phyloP scores from a whole-genome alignment of 2,329 filamentous ascomycete species.

The Beauveria sp. region DNA sequence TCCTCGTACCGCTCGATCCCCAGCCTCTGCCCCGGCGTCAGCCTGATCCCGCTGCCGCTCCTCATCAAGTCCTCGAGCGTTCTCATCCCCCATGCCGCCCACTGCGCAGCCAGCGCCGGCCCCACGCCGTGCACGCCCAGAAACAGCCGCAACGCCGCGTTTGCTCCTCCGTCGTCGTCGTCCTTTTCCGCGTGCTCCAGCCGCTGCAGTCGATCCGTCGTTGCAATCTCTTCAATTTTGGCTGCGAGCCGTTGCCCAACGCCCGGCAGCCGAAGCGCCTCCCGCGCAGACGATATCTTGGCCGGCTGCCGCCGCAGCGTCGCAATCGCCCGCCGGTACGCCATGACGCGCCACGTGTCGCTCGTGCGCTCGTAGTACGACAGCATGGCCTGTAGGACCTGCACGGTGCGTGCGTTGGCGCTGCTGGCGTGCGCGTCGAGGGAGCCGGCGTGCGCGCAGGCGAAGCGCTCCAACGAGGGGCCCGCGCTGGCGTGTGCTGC shows the following conservation, averaged over 20 bases:
- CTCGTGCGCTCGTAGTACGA: slow-evolving; percentile 67
- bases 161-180: slow-evolving; percentile 40
- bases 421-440: slow-evolving; percentile 40
- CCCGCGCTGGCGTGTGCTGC: slow-evolving; percentile 13
- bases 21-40: slow-evolving; percentile 64
- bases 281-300: slow-evolving; percentile 48
- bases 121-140: slow-evolving; percentile 76
- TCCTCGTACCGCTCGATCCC: slow-evolving; percentile 76
- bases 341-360: slow-evolving; percentile 67
- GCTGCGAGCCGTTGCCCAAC: slow-evolving; percentile 67
- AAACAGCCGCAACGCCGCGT: slow-evolving; percentile 60
- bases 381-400: slow-evolving; percentile 70
- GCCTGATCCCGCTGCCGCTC: slow-evolving; percentile 26
- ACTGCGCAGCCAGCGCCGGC: slow-evolving; percentile 59
- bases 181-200: slow-evolving; percentile 58
- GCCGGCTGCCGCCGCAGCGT: slow-evolving; percentile 58
- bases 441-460: slow-evolving; percentile 46
- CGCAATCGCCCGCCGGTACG: slow-evolving; percentile 72
- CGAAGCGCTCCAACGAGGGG: slow-evolving; percentile 37
- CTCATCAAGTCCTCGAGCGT: slow-evolving; percentile 64
- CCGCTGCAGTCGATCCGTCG: slow-evolving; percentile 61
- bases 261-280: slow-evolving; percentile 60
- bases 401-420: slow-evolving; percentile 70
- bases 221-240: slow-evolving; percentile 85
- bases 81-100: slow-evolving; percentile 67